Percentiles rank a stretch among this genome's conserved stretches.
phyloP scores from a whole-genome alignment of 768 basidiomycete species.

The Leccinum obscurum region DNA sequence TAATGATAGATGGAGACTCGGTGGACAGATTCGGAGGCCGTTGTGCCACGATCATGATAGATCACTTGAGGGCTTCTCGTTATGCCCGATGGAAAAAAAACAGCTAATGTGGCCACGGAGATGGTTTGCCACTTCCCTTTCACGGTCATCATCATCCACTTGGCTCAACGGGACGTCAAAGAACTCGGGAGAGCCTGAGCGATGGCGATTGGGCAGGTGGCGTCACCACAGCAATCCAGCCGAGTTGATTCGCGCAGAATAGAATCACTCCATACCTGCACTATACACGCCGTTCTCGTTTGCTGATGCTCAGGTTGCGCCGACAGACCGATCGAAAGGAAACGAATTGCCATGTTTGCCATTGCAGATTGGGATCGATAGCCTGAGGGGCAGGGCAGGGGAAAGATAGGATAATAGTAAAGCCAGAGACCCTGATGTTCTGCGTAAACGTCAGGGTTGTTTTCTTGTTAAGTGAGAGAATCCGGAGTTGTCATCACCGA shows the following conservation, averaged over 20 bases:
- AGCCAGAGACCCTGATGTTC: too few species aligned
- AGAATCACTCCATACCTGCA: neutral
- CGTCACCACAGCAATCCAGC: neutral
- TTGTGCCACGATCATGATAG: neutral
- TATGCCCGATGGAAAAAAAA: neutral
- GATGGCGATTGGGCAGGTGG: neutral
- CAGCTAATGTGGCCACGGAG: neutral
- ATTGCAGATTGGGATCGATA: neutral
- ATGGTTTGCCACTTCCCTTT: neutral
- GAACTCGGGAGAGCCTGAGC: neutral
- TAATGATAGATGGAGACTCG: neutral
- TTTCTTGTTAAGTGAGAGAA: neutral
- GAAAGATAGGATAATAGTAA: too few species aligned
- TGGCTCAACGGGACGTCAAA: too few species aligned
- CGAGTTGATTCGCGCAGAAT: neutral
- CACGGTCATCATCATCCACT: too few species aligned
- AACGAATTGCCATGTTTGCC: neutral
- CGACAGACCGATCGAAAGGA: neutral
- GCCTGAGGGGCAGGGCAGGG: too few species aligned
- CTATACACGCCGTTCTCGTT: neutral
- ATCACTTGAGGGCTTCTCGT: neutral
- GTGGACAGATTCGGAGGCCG: neutral
- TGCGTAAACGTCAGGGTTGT: too few species aligned
- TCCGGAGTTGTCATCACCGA: neutral
- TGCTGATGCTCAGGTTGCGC: neutral